These are phyloP conservation scores for Trichosporon coremiiforme DNA, from an alignment of 1,284 basidiomycete species.

Conservation along the genomic window DNA sequence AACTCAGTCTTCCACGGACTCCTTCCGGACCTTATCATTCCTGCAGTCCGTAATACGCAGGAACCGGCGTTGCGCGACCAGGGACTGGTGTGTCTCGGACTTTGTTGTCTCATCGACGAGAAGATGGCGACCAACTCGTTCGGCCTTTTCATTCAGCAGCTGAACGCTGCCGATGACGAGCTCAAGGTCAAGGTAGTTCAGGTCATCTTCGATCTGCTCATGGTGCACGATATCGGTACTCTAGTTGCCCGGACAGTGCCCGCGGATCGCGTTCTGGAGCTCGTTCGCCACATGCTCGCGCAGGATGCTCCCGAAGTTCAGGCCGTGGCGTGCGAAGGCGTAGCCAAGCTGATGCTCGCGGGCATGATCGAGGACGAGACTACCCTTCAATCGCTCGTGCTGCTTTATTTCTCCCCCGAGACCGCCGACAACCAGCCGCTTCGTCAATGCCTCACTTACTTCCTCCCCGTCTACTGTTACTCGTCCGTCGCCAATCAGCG, in stretches of 20 bases:
- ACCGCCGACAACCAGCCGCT: slow-evolving; percentile 83
- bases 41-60: slow-evolving; percentile 78
- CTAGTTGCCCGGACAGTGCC: slow-evolving; percentile 49
- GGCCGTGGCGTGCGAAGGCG: slow-evolving; percentile 76
- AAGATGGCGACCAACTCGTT: slow-evolving; percentile 90
- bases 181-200: slow-evolving; percentile 81
- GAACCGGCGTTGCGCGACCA: slow-evolving; percentile 80
- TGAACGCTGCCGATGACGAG: slow-evolving; percentile 72
- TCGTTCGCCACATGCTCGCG: slow-evolving; percentile 71
- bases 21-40: slow-evolving; percentile 84
- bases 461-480: slow-evolving; percentile 92
- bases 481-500: slow-evolving; percentile 78
- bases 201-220: slow-evolving; percentile 85
- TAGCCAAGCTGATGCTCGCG: slow-evolving; percentile 85
- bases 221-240: slow-evolving; percentile 76
- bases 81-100: slow-evolving; percentile 79
- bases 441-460: slow-evolving; percentile 91
- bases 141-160: slow-evolving; percentile 81
- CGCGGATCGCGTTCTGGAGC: slow-evolving; percentile 67
- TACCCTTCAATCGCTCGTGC: slow-evolving; percentile 75
- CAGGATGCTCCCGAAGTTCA: slow-evolving; percentile 76
- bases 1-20: slow-evolving; percentile 92
- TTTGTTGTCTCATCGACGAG: slow-evolving; percentile 88
- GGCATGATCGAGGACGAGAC: slow-evolving; percentile 76
- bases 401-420: slow-evolving; percentile 84